Evolutionary conservation across 805 yeast genomes (phyloP), one percentile per base, ranked within the genome.

Genomic region (Barnettozyma populi): DNA sequence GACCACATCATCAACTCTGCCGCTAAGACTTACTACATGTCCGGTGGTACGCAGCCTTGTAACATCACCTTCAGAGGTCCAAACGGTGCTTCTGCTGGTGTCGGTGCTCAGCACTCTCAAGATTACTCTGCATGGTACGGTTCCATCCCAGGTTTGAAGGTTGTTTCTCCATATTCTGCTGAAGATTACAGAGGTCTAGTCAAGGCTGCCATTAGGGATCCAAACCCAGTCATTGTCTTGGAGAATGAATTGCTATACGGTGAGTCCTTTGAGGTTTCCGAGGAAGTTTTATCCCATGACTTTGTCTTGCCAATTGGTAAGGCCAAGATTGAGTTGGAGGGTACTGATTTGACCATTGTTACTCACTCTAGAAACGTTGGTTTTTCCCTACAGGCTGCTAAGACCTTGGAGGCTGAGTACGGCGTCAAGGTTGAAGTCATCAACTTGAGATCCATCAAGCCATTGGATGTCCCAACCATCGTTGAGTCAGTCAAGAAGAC

Each of bases 1-100:
- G 99, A 94, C 72, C 98, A 94, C 61, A 94, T 94, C 71, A 80
- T 94, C 72, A 94, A 94, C 80, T 90, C 98, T 49, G 98, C 97
- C 46, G 99, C 98, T 54, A 94, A 92, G 79, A 94, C 99, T 44
- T 89, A 82, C 72, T 94, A 94, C 77, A 94, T 94, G 99, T 88
- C 97, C 55, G 99, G 99, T 69, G 99, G 99, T 77, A 86, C 83
- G 54, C 97, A 90, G 73, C 92, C 92, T 54, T 90, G 97, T 78
- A 90, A 88, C 73, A 88, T 92, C 65, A 90, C 96, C 47, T 94
- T 94, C 79, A 85, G 99, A 74, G 99, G 99, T 64, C 98, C 99
- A 53, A 94, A 94, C 71, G 99, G 99, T 72, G 97, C 99, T 43
- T 97, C 99, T 59, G 97, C 97, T 43, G 98, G 98, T 80, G 99